Base-by-base conservation (phyloP, 805 yeast species). In the Pichia nakasei region DNA sequence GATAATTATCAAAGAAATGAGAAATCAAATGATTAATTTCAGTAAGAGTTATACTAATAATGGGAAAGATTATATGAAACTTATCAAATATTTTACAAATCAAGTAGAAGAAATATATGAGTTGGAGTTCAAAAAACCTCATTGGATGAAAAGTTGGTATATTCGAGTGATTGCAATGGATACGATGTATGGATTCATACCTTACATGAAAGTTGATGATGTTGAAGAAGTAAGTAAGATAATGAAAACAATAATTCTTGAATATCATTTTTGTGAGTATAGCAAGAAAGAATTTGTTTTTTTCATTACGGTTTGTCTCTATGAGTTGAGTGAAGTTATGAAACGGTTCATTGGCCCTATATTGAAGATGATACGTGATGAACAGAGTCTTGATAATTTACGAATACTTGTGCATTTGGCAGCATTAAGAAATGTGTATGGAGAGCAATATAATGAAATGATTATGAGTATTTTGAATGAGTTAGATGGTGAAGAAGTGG, bases 211-310 rank as follows among this genome's bases (percentile, higher is more conserved):
- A 18, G 58, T 66, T 22, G 75, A 80, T 48, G 57, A 75, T 8
- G 77, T 75, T 48, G 62, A 60, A 18, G 85, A 80, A 39, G 78
- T 80, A 48, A 89, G 83, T 55, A 75, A 70, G 45, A 66, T 85
- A 21, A 70, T 85, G 17, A 72, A 71, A 44, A 69, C 87, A 0
- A 66, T 82, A 22, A 65, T 81, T 12, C 62, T 70, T 38, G 85
- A 85, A 0, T 61, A 85, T 42, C 73, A 78, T 19, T 78, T 87
- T 1, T 82, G 89, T 85, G 87, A 86, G 48, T 76, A 76, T 48
- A 78, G 94, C 0, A 85, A 87, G 0, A 74, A 81, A 31, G 87
- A 94, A 3, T 77, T 87, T 50, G 74, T 88, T 24, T 87, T 86
- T 52, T 80, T 82, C 36, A 65, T 89, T 46, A 78, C 83, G 5